Base-by-base conservation (phyloP, 495 filamentous ascomycete genomes). In the Penicillium samsonianum region DNA sequence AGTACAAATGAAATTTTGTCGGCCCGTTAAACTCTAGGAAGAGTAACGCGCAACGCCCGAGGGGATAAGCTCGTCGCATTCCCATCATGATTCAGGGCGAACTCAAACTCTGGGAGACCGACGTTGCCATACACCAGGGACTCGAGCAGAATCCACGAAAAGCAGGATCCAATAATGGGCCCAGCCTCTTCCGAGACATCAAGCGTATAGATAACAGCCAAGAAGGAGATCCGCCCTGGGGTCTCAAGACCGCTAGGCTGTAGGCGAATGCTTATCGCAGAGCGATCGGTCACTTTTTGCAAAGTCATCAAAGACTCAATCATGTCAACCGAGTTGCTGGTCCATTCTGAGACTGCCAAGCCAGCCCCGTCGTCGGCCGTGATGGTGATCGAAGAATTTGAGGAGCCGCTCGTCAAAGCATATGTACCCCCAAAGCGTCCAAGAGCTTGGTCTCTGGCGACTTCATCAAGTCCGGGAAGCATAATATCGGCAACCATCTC, bases 401-500 rank as follows among this genome's bases (percentile, higher is more conserved):
- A 67, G 7, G 47, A 14, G 7, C 42, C 51, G 0, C 8, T 25
- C 12, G 28, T 19, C 52, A 73, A 63, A 0, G 42, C 17, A 53
- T 78, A 84, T 0, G 64, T 70, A 12, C 81, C 81, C 2, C 60
- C 69, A 42, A 78, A 80, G 6, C 53, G 63, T 5, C 48, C 22
- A 0, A 40, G 2, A 0, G 76, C 76, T 59, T 84, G 72, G 28
- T 69, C 61, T 38, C 72, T 77, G 23, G 78, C 74, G 5, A 73
- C 75, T 23, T 71, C 47, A 30, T 84, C 81, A 25, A 82, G 61
- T 1, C 71, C 75, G 0, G 79, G 76, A 8, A 83, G 55, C 0
- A 81, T 51, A 5, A 54, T 61, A 11, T 69, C 62, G 0, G 77
- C 56, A 16, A 80, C 41, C 10, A 73, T 65, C 1, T 75, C 74